Conservation (phyloP, 805 yeast genomes). For the Spencermartinsiella europaea region DNA sequence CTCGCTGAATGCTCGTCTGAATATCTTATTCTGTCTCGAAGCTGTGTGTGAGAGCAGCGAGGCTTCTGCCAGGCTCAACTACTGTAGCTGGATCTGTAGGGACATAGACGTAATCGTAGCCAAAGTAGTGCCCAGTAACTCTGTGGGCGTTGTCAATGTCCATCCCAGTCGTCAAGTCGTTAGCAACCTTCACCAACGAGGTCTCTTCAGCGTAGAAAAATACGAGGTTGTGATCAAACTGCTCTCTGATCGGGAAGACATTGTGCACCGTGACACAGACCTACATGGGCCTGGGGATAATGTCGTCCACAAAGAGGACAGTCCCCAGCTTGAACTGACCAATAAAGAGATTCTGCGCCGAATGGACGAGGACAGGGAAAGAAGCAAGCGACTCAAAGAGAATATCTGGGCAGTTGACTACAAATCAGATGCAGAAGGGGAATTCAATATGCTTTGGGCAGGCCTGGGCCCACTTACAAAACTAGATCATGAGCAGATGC, state of each 20-base stretch:
- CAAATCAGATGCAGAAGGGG: conserved; percentile 40
- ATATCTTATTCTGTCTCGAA: conserved; percentile 65
- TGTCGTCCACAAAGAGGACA: not conserved
- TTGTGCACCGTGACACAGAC: conserved; percentile 16
- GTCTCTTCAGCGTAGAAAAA: conserved; percentile 4
- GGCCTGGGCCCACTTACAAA: conserved; percentile 33
- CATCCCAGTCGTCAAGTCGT: conserved; percentile 13
- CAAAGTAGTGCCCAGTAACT: conserved; percentile 19
- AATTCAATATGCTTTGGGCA: conserved; percentile 47
- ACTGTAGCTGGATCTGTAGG: conserved; percentile 23
- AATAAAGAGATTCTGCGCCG: conserved; percentile 60
- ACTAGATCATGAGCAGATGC: conserved; percentile 47
- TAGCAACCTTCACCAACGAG: conserved; percentile 6
- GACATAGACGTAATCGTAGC: conserved; percentile 27
- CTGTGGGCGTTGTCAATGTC: conserved; percentile 17
- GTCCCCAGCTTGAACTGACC: conserved; percentile 21
- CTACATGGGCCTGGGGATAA: not conserved
- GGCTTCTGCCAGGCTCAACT: conserved; percentile 15
- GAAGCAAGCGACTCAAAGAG: conserved; percentile 78
- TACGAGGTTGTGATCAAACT: conserved; percentile 19
- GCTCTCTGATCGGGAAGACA: conserved; percentile 19
- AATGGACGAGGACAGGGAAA: conserved; percentile 90
- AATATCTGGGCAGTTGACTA: conserved; percentile 59
- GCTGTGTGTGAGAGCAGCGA: conserved; percentile 37
- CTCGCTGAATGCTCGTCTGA: conserved; percentile 53